These are phyloP conservation scores for Diplodia intermedia DNA, from an alignment of 2,329 filamentous ascomycete species.

Conservation along the genomic window DNA sequence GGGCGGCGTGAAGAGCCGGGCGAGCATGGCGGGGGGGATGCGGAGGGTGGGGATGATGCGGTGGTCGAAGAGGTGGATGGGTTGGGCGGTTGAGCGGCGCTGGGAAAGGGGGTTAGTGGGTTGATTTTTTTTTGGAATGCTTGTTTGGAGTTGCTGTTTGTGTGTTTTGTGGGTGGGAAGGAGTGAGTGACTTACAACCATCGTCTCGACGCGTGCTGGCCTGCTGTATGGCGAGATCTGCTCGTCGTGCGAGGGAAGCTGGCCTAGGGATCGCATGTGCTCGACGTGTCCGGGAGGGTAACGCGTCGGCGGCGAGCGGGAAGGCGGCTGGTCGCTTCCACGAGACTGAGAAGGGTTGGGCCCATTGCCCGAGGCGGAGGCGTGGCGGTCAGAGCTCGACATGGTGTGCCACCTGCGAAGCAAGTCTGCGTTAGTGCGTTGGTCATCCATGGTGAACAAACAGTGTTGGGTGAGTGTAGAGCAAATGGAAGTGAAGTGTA, in stretches of 20 bases:
- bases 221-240: not conserved
- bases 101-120: not conserved
- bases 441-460: not conserved
- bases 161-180: not conserved
- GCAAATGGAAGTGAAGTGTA: not conserved
- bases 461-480: not conserved
- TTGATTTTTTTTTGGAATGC: too few species aligned
- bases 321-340: not conserved
- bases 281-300: not conserved
- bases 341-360: not conserved
- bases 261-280: not conserved
- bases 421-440: not conserved
- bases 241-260: not conserved
- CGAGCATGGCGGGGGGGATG: not conserved
- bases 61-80: not conserved
- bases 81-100: not conserved
- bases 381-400: not conserved
- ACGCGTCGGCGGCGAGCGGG: not conserved
- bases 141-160: not conserved
- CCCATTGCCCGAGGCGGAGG: not conserved
- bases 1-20: not conserved
- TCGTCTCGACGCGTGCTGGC: not conserved
- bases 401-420: not conserved
- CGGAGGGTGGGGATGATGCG: not conserved
- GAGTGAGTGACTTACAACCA: not conserved